phyloP scores from a whole-genome alignment of 495 filamentous ascomycete species.

The Hypoxylon crocopeplum region DNA sequence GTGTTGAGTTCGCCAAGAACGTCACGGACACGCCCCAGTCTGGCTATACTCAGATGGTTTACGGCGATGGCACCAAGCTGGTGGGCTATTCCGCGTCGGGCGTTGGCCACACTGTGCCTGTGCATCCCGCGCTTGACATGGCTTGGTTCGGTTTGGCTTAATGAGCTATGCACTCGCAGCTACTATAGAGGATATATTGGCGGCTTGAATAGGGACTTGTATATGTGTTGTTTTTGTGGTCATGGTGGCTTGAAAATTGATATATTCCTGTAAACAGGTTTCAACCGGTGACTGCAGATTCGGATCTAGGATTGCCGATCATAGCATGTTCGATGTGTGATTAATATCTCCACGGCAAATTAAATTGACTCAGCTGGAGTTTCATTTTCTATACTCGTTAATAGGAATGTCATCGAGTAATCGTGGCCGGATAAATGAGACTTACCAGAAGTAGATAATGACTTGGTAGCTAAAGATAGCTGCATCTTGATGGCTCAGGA shows the following conservation, averaged over 20 bases:
- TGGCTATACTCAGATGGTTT: slow-evolving; percentile 52
- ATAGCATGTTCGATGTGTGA: background rate
- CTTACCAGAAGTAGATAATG: slow-evolving; percentile 18
- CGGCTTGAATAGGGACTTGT: background rate
- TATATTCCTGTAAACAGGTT: too few relatives aligned
- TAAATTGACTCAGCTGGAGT: background rate
- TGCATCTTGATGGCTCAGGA: too few relatives aligned
- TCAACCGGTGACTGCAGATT: background rate
- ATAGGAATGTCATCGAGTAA: background rate
- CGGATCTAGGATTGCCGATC: background rate
- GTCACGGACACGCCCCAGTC: slow-evolving; percentile 43
- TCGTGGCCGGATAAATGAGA: slow-evolving; percentile 17
- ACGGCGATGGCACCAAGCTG: slow-evolving; percentile 49
- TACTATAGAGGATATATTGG: too few relatives aligned
- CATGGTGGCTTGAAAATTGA: background rate
- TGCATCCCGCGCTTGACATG: slow-evolving; percentile 47
- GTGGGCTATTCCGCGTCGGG: slow-evolving; percentile 52
- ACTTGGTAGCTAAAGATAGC: too few relatives aligned
- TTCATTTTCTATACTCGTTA: background rate
- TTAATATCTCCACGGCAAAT: background rate
- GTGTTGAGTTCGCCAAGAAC: slow-evolving; percentile 39
- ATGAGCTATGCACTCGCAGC: too few relatives aligned
- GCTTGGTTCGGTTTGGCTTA: slow-evolving; percentile 48
- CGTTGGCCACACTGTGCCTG: slow-evolving; percentile 57
- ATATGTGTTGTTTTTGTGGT: background rate